phyloP scores from a whole-genome alignment of 495 filamentous ascomycete species.

The Oidiodendron maius region DNA sequence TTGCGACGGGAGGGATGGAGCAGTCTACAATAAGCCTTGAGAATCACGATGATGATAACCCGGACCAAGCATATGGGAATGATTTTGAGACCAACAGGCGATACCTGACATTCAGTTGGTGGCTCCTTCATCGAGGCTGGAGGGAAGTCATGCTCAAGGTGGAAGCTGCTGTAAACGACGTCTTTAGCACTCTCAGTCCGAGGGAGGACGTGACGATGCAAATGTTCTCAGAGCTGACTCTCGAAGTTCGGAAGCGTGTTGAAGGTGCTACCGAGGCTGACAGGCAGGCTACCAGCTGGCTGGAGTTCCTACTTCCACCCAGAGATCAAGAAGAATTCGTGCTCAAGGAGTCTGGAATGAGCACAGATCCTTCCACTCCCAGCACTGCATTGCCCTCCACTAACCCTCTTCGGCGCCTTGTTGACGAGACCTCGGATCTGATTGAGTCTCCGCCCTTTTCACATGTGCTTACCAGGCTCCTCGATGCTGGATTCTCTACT shows the following conservation, averaged over 20 bases:
- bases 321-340: conserved; percentile 71
- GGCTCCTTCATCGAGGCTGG: conserved; percentile 91
- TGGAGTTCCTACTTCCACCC: conserved; percentile 78
- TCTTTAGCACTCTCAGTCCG: conserved; percentile 80
- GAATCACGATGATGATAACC: conserved; percentile 79
- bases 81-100: conserved; percentile 92
- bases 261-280: conserved; percentile 68
- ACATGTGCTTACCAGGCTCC: conserved; percentile 73
- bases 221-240: conserved; percentile 67
- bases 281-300: conserved; percentile 63
- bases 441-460: conserved; percentile 90
- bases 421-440: conserved; percentile 93
- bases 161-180: conserved; percentile 71
- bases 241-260: conserved; percentile 75
- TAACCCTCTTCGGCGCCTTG: conserved; percentile 69
- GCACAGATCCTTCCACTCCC: conserved; percentile 38
- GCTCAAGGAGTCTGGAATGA: conserved; percentile 74
- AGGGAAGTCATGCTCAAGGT: conserved; percentile 73
- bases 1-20: conserved; percentile 58
- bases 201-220: conserved; percentile 79
- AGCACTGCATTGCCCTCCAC: conserved; percentile 32
- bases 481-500: conserved; percentile 79
- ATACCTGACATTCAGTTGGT: conserved; percentile 97
- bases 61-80: conserved; percentile 73
- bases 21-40: conserved; percentile 74